Conservation (phyloP, 257 asterid genomes). For the Solanum lycopersicoides region DNA sequence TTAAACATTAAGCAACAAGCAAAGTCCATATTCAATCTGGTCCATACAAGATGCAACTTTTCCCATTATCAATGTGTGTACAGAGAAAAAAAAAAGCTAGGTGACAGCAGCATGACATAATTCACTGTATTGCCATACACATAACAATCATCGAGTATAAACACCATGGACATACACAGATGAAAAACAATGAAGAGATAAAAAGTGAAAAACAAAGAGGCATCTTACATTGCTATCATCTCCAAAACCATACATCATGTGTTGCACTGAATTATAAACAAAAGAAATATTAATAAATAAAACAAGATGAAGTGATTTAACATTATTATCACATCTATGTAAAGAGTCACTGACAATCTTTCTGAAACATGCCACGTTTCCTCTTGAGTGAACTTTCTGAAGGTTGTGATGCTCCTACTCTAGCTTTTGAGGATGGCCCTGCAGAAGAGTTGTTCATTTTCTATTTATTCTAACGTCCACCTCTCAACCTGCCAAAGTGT, state of each 20-base stretch:
- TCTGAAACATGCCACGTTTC: slow-evolving; percentile 91
- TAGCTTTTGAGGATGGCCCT: slow-evolving; percentile 55
- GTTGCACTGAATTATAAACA: slow-evolving; percentile 56
- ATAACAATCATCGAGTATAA: background rate
- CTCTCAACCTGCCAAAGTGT: background rate
- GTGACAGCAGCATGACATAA: background rate
- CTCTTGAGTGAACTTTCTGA: slow-evolving; percentile 68
- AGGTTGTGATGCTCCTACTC: slow-evolving; percentile 58
- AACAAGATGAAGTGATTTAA: background rate
- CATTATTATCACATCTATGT: background rate
- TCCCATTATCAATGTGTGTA: background rate
- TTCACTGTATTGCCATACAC: background rate
- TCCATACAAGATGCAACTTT: background rate
- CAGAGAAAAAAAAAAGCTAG: background rate
- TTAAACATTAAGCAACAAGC: background rate
- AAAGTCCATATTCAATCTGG: background rate
- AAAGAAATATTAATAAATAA: background rate
- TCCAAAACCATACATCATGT: slow-evolving; percentile 93
- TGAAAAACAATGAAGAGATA: background rate
- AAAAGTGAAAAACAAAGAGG: background rate
- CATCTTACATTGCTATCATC: slow-evolving; percentile 74
- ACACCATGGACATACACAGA: background rate
- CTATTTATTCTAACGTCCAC: background rate
- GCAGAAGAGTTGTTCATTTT: slow-evolving; percentile 53
- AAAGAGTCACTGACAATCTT: slow-evolving; percentile 56